Evolutionary conservation across 1,284 basidiomycete genomes (phyloP), one percentile per base, ranked within the genome.

Genomic region (Filobasidium uniguttulatum): DNA sequence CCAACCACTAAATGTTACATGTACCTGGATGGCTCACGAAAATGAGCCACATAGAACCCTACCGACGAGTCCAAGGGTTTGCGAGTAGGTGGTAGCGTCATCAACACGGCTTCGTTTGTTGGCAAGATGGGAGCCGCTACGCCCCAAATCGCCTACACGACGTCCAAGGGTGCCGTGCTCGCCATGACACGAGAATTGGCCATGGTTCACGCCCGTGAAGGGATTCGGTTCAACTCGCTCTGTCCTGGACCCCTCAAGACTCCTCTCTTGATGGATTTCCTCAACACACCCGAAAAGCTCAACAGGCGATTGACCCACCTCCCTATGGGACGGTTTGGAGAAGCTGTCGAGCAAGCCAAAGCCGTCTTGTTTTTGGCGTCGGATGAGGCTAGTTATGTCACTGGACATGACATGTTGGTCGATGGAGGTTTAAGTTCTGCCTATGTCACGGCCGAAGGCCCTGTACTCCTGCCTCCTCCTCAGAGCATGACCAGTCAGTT

Each of bases 111-210:
- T 6, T 90, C 85, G 59, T 96, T 97, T 63, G 91, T 96, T 23
- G 89, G 89, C 36, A 71, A 88, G 56, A 75, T 90, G 74, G 90
- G 91, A 43, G 90, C 91, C 43, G 91, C 91, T 22, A 94, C 91
- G 2, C 90, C 91, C 48, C 93, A 96, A 68, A 73, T 97, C 30
- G 91, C 91, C 48, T 97, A 73, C 61, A 73, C 71, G 26, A 70
- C 72, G 0, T 68, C 64, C 23, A 72, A 70, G 81, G 91, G 91
- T 52, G 91, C 83, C 28, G 93, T 97, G 4, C 80, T 97, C 49
- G 85, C 91, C n/a, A 93, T 97, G 89, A 91, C 88, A 9, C 80
- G 91, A 48, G 91, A 97, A 65, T 76, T 97, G 25, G 91, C 93
- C 2, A 93, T 96, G 81, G 85, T 97, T 2, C 93, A 97, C 68